Evolutionary conservation across 441 rosid species (phyloP).

Genomic region (Adansonia madagascariensis): DNA sequence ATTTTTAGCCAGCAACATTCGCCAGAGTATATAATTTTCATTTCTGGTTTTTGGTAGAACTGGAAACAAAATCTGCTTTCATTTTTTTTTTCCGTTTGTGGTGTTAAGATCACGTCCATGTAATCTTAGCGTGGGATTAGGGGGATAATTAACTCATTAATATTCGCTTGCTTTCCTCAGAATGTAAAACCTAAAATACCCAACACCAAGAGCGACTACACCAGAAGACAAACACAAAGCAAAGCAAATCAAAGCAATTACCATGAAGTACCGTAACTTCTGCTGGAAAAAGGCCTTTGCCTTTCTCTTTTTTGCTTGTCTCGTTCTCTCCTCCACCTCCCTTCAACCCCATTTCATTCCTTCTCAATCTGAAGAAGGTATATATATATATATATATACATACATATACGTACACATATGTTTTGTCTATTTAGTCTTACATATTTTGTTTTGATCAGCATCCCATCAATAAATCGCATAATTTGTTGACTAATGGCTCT

Average conservation of each 20-base stretch:
- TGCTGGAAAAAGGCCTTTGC: background rate
- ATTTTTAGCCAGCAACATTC: too few species aligned
- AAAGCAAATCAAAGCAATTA: background rate
- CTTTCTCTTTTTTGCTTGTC: constrained; percentile 14
- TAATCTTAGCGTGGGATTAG: too few species aligned
- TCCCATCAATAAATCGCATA: background rate
- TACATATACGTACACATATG: too few species aligned
- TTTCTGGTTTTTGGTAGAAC: too few species aligned
- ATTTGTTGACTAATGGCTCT: background rate
- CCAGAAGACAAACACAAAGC: background rate
- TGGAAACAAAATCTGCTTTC: too few species aligned
- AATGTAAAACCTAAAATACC: background rate
- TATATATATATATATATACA: background rate
- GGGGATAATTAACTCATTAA: background rate
- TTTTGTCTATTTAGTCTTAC: background rate
- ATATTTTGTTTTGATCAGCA: too few species aligned
- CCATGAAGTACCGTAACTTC: background rate
- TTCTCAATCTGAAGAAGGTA: constrained; percentile 17
- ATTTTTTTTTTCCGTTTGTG: too few species aligned
- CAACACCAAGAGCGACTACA: too few species aligned
- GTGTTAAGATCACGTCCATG: too few species aligned
- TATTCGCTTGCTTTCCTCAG: background rate
- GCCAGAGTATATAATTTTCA: too few species aligned
- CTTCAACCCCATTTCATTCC: constrained; percentile 21
- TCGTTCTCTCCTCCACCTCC: constrained; percentile 21